Evolutionary conservation across 2,329 filamentous ascomycete genomes (phyloP).

Genomic region (Trichoderma breve): DNA sequence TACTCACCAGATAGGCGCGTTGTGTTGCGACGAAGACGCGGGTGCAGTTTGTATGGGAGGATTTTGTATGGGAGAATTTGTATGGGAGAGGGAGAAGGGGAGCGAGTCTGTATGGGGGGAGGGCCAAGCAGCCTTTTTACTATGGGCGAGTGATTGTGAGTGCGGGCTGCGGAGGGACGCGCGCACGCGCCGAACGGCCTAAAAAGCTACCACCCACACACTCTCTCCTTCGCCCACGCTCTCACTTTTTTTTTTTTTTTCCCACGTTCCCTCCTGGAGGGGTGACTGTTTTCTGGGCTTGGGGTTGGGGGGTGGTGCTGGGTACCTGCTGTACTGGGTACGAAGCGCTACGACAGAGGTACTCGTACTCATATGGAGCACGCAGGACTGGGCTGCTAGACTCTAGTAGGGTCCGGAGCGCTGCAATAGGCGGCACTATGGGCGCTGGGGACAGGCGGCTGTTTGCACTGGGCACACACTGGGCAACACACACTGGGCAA

Average conservation of each 20-base stretch:
- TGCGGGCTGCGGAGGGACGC: conserved; percentile 33
- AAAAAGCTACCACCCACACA: conserved; percentile 21
- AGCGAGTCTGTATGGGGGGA: conserved; percentile 55
- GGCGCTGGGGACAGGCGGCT: conserved; percentile 10
- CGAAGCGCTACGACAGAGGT: not conserved
- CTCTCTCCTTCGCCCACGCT: conserved; percentile 12
- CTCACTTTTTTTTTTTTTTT: not conserved
- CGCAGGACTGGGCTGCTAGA: not conserved
- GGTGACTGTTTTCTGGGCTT: conserved; percentile 10
- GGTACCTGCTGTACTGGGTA: conserved; percentile 9
- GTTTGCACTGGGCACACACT: conserved; percentile 15
- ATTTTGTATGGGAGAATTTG: conserved; percentile 56
- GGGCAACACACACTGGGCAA: conserved; percentile 17
- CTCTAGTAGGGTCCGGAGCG: not conserved
- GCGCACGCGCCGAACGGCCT: conserved; percentile 23
- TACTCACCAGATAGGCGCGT: conserved; percentile 52
- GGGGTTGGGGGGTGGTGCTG: conserved; percentile 11
- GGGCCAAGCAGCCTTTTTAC: conserved; percentile 61
- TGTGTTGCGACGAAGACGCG: conserved; percentile 46
- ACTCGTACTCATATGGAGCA: not conserved
- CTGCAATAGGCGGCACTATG: conserved; percentile 6
- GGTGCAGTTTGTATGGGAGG: conserved; percentile 49
- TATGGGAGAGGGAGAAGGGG: conserved; percentile 60
- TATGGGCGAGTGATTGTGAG: conserved; percentile 64
- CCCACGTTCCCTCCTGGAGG: not conserved